Percentiles rank a stretch among this genome's conserved stretches.
These are phyloP conservation scores for Nannizziopsis barbatae DNA, from an alignment of 2,329 filamentous ascomycete genomes.

Conservation along the genomic window DNA sequence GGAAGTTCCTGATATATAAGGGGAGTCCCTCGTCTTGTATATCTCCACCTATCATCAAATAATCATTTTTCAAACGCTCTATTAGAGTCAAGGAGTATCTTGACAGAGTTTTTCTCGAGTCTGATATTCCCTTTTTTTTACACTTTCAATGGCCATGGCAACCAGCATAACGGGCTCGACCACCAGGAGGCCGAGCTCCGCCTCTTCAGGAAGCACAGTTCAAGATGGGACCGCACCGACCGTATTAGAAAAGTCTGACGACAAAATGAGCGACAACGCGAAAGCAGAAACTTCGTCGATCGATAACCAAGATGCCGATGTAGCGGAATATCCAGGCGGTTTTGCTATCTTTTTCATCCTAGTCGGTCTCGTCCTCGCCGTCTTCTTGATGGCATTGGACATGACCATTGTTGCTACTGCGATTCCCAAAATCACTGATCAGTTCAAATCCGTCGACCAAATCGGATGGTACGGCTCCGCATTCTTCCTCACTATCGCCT, in stretches of 20 bases:
- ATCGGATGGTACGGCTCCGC: constrained; percentile 30
- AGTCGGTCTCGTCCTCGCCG: constrained; percentile 12
- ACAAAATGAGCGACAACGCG: neutral
- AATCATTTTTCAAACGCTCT: neutral
- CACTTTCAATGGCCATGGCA: neutral
- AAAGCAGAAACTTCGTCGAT: neutral
- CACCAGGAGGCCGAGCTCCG: neutral
- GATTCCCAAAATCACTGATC: constrained; percentile 27
- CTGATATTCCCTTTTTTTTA: neutral
- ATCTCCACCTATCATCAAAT: too few species aligned
- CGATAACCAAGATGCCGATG: constrained; percentile 1
- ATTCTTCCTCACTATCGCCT: constrained; percentile 24
- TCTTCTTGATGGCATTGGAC: constrained; percentile 15
- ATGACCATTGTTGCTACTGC: constrained; percentile 26
- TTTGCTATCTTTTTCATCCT: constrained; percentile 12
- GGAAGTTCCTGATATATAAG: too few species aligned
- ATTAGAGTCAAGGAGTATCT: neutral
- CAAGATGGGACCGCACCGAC: neutral
- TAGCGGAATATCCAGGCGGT: constrained; percentile 9
- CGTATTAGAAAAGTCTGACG: neutral
- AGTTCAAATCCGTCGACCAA: constrained; percentile 27
- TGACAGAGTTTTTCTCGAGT: neutral
- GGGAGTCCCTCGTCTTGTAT: too few species aligned
- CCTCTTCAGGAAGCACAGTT: constrained; percentile 8
- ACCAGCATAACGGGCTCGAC: neutral